These are phyloP conservation scores for Leptomonas pyrrhocoris DNA, from an alignment of 208 protist genomes.

Conservation along the genomic window DNA sequence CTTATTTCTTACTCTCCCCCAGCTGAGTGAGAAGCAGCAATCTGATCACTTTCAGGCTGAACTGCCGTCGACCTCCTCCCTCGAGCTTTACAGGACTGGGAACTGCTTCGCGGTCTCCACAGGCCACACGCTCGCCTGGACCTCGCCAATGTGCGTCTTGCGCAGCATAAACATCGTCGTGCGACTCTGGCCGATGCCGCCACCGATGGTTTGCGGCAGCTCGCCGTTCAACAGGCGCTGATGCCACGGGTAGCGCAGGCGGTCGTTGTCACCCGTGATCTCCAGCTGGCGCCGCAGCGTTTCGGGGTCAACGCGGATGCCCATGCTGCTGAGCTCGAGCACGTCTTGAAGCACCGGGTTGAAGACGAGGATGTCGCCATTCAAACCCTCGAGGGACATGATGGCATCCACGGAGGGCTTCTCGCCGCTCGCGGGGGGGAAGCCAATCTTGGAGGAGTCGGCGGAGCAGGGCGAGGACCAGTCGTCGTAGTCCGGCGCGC, in stretches of 20 bases:
- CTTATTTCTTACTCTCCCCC: too few species aligned
- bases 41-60: too few species aligned
- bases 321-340: constrained; percentile 92
- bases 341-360: constrained; percentile 83
- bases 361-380: constrained; percentile 92
- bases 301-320: constrained; percentile 89
- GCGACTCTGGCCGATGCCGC: constrained; percentile 89
- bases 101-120: constrained; percentile 44
- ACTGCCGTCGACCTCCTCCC: too few species aligned
- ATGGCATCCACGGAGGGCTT: constrained; percentile 54
- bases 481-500: constrained; percentile 93
- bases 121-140: constrained; percentile 89
- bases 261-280: constrained; percentile 65
- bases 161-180: constrained; percentile 88
- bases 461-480: constrained; percentile 82
- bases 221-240: constrained; percentile 74
- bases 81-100: constrained; percentile 33
- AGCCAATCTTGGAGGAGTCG: constrained; percentile 36
- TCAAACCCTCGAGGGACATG: constrained; percentile 74
- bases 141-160: constrained; percentile 92
- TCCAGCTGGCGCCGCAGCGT: constrained; percentile 80
- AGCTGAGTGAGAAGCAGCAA: too few species aligned
- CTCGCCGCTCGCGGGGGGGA: constrained; percentile 33
- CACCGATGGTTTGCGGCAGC: constrained; percentile 87
- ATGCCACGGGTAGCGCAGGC: constrained; percentile 73